phyloP scores from a whole-genome alignment of 768 basidiomycete genomes.

The Naematelia aurantialba region DNA sequence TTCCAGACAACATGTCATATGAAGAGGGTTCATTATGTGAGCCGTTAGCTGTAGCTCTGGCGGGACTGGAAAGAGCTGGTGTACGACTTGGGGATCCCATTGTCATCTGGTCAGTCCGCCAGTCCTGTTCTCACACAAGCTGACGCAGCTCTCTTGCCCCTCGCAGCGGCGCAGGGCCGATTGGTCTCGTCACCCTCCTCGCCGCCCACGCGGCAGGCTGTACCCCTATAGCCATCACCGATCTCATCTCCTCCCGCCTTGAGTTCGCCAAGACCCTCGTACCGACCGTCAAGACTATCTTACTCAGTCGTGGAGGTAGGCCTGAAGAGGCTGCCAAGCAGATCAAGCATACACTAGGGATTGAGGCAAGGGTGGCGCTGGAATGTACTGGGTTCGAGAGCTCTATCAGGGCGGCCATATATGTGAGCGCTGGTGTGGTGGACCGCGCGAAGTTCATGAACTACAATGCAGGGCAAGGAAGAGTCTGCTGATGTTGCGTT shows the following conservation, averaged over 20 bases:
- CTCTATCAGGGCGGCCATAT: constrained; percentile 50
- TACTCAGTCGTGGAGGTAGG: constrained; percentile 38
- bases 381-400: constrained; percentile 54
- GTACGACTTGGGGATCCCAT: constrained; percentile 51
- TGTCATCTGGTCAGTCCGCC: constrained; percentile 46
- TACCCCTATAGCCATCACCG: constrained; percentile 53
- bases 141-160: background rate
- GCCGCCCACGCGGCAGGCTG: constrained; percentile 52
- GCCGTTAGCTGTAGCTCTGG: constrained; percentile 52
- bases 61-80: constrained; percentile 51
- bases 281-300: constrained; percentile 48
- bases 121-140: constrained; percentile 7
- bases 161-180: constrained; percentile 52
- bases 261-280: constrained; percentile 52
- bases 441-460: too few relatives aligned
- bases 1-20: constrained; percentile 51
- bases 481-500: background rate
- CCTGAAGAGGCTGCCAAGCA: constrained; percentile 37
- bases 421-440: constrained; percentile 32
- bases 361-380: constrained; percentile 42
- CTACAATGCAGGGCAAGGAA: too few relatives aligned
- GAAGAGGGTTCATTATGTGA: constrained; percentile 53
- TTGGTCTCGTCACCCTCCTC: constrained; percentile 52
- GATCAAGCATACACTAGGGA: constrained; percentile 46
- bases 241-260: constrained; percentile 50